Base-by-base conservation (phyloP, 164 flowering plant genomes). In the Vitis rotundifolia region DNA sequence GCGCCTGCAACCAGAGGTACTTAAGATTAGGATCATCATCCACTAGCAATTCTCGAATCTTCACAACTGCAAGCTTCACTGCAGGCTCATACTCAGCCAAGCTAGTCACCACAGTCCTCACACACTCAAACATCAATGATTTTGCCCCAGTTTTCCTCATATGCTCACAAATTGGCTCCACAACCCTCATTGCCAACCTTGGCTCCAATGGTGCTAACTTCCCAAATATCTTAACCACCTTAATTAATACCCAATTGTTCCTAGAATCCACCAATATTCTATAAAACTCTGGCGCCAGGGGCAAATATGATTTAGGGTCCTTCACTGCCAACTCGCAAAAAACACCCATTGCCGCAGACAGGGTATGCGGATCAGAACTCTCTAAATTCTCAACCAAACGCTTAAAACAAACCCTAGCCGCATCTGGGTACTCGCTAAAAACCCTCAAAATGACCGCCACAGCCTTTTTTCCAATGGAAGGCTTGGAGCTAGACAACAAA, bases 161-260 rank as follows among this genome's bases (percentile, higher is more conserved):
- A 74, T 77, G 86, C 28, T 93, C 98, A 68, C 92, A 87, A 59
- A 95, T 80, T 0, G 94, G 98, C 70, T 88, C 97, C 61, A 93
- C 92, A 59, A 95, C 75, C 77, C 82, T 82, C 74, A 86, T 93
- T 0, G 84, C 95, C 75, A 95, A 76, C 81, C 99, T 85, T 8
- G 92, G 93, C 80, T 95, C 98, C 37, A 93, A 62, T 0, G 82
- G 82, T 0, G 82, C 92, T 78, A 95, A 71, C 73, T 81, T 84
- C 0, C 86, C 78, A 67, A 95, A 95, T 12, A 95, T 85, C 85
- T 95, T 95, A 68, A 95, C 67, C 71, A 89, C 95, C 87, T 93
- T 95, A 74, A 95, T 93, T 75, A 95, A 74, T 47, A 93, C 86
- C 99, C 99, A 93, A 75, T 93, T 95, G 76, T 90, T 91, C 84